phyloP scores from a whole-genome alignment of 1,284 basidiomycete species.

The Cryptococcus neoformans region DNA sequence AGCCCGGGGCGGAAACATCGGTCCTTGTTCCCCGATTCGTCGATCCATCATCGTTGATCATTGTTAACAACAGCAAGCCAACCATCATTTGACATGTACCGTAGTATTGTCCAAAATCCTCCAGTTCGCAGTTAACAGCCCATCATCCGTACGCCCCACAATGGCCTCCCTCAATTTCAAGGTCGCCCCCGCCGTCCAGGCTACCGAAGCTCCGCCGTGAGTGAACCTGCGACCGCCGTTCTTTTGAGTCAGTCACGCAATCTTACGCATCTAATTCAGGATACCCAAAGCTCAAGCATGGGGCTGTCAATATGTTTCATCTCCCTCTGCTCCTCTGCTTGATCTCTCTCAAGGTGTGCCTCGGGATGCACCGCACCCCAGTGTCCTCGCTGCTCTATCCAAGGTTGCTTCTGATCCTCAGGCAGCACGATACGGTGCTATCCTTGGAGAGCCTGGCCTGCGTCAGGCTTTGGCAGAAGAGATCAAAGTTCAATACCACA shows the following conservation, averaged over 20 bases:
- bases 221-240: not conserved
- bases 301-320: conserved; percentile 54
- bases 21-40: no score
- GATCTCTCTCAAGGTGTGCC: conserved; percentile 74
- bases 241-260: no score
- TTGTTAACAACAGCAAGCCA: no score
- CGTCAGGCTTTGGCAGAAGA: conserved; percentile 62
- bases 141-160: not conserved
- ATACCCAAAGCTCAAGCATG: conserved; percentile 69
- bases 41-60: no score
- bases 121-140: not conserved
- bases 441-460: conserved; percentile 62
- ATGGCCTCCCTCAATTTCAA: conserved; percentile 21
- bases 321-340: conserved; percentile 55
- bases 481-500: conserved; percentile 62
- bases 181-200: conserved; percentile 31
- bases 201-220: conserved; percentile 33
- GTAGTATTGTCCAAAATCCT: no score
- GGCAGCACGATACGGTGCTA: conserved; percentile 62
- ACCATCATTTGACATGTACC: no score
- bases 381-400: conserved; percentile 57
- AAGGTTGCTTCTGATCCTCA: conserved; percentile 52
- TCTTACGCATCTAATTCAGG: conserved; percentile 43
- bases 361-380: conserved; percentile 59
- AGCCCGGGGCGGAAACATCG: no score